Base-by-base conservation (phyloP, 2,329 filamentous ascomycete species). In the Diplocarpon rosae region DNA sequence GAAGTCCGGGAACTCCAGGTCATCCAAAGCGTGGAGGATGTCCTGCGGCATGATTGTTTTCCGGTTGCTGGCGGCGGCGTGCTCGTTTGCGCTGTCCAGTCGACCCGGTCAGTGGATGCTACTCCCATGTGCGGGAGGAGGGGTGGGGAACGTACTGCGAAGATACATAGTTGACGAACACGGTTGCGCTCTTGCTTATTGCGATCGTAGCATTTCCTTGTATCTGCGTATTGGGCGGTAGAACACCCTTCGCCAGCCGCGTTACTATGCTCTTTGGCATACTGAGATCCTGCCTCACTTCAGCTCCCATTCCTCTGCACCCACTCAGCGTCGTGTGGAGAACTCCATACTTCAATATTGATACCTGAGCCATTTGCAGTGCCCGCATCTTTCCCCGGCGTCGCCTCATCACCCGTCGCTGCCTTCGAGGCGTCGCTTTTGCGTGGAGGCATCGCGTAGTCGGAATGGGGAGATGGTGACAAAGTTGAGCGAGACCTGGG, bases 181-280 rank as follows among this genome's bases (percentile, higher is more conserved):
- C 80, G 1, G 83, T 89, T 7, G 85, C 82, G 63, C 83, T 84
- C 66, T 89, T 89, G 53, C 77, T 83, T 67, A 92, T 73, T 9
- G 85, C 85, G 41, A 86, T 66, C 43, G 89, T 75, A 34, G 85
- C 85, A 66, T 88, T 87, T 58, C 80, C 85, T 62, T 90, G 84
- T 39, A 90, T 85, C 64, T 87, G 83, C 5, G 85, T 89, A 60
- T 88, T 88, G 5, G 83, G 72, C 1, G 85, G 85, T 5, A 92
- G 68, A 5, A 86, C 83, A 33, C 83, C 82, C 66, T 90, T 90
- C 33, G 84, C 83, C 29, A 92, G 71, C 43, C 85, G 73, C 42
- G 83, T 83, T 53, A 90, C 80, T 65, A 90, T 87, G 6, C 83
- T 87, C 59, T 85, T 87, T 28, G 85, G 85, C 12, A 92, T 71